Percentiles rank a stretch among this genome's conserved stretches.
Evolutionary conservation across 1,139 yeast species (phyloP).

Genomic region (Protomyces pachydermus): DNA sequence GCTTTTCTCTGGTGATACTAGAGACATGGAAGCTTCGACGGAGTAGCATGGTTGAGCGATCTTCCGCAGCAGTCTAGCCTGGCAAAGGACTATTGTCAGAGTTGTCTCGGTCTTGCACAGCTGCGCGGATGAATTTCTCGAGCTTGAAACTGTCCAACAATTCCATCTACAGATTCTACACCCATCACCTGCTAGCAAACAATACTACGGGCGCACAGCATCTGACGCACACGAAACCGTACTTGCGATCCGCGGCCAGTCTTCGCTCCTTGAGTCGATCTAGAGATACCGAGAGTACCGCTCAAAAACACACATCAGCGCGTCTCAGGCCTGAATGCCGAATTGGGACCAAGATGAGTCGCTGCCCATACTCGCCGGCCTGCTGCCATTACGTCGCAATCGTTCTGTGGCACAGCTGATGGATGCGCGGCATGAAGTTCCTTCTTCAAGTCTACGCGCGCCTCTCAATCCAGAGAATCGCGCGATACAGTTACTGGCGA

Average conservation of each 20-base stretch:
- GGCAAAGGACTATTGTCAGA: not conserved
- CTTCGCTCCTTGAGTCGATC: too few relatives aligned
- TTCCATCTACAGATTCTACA: too few relatives aligned
- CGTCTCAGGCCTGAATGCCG: not conserved
- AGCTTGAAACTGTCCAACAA: not conserved
- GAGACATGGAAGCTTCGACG: not conserved
- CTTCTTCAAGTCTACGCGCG: not conserved
- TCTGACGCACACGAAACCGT: too few relatives aligned
- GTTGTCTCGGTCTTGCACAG: not conserved
- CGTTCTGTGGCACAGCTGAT: constrained; percentile 5
- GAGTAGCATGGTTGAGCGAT: not conserved
- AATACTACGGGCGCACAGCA: too few relatives aligned
- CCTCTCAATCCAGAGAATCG: constrained; percentile 36
- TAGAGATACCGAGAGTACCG: too few relatives aligned
- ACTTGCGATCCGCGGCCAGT: too few relatives aligned
- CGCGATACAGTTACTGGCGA: constrained; percentile 56
- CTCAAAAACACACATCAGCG: not conserved
- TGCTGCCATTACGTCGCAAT: constrained; percentile 14
- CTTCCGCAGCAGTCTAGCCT: too few relatives aligned
- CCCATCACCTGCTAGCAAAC: too few relatives aligned
- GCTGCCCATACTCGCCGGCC: constrained; percentile 16
- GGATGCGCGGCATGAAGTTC: not conserved
- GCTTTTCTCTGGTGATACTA: not conserved
- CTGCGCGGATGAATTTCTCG: not conserved
- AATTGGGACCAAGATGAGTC: constrained; percentile 15